phyloP scores from a whole-genome alignment of 805 yeast genomes.

The Kodamaea sagamina region DNA sequence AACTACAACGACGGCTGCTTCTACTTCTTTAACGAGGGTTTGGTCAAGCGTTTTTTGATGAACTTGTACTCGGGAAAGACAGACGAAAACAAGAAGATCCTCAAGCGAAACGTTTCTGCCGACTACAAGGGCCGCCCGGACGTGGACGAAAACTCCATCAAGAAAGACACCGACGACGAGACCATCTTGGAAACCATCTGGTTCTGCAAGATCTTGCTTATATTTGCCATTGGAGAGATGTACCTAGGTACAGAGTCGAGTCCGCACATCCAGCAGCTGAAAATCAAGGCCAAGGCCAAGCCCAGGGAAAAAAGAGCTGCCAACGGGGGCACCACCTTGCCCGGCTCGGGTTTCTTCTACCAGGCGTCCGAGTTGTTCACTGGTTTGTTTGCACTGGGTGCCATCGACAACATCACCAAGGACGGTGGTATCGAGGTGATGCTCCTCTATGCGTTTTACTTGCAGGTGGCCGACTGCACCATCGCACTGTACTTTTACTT shows the following conservation, averaged over 20 bases:
- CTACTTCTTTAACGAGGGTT: conserved; percentile 80
- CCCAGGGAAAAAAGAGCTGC: conserved; percentile 11
- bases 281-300: conserved; percentile 16
- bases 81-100: conserved; percentile 39
- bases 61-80: conserved; percentile 58
- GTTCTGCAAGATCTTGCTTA: conserved; percentile 73
- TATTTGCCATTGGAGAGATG: conserved; percentile 82
- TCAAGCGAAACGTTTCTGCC: conserved; percentile 34
- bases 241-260: conserved; percentile 74
- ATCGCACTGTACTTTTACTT: conserved; percentile 79
- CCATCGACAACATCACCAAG: conserved; percentile 72
- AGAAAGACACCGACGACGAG: conserved; percentile 49
- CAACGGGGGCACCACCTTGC: conserved; percentile 47
- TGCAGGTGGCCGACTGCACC: conserved; percentile 84
- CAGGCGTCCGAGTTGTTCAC: conserved; percentile 80
- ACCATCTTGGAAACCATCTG: conserved; percentile 74
- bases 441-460: conserved; percentile 71
- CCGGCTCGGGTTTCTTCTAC: conserved; percentile 77
- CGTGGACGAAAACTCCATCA: conserved; percentile 41
- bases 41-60: conserved; percentile 66
- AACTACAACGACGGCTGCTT: conserved; percentile 84
- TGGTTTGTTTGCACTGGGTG: conserved; percentile 76
- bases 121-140: conserved; percentile 24
- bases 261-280: conserved; percentile 50
- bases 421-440: conserved; percentile 81